Evolutionary conservation across 768 basidiomycete genomes (phyloP), one percentile per base, ranked within the genome.

Genomic region (Artomyces pyxidatus): DNA sequence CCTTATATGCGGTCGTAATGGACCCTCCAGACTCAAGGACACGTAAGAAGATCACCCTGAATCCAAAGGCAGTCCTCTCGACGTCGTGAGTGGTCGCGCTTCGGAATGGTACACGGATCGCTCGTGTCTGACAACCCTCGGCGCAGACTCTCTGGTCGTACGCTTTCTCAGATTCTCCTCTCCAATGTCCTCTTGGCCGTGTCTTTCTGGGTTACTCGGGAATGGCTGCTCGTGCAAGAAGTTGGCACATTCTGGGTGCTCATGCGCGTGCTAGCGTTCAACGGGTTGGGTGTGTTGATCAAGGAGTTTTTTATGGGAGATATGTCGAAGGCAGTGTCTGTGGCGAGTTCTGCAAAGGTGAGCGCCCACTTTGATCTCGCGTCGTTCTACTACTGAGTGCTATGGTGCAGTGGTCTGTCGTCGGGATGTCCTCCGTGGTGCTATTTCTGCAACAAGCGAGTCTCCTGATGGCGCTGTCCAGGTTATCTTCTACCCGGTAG

Each of bases 221-320:
- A 81, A 57, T 77, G 78, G 69, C 64, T 88, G 6, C 65, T 89
- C 41, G 70, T 77, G 16, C 74, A 75, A 32, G 81, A 86, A 61
- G 76, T 82, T 19, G 81, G 82, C 6, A 75, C 84, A 8, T 82
- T 88, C 59, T 89, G 86, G 88, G 71, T 87, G 12, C 70, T 84
- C 28, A 81, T 88, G 68, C 70, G 85, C 53, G 73, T 87, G 42
- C 68, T 89, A 45, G 83, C 82, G 3, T 78, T 80, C 55, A 83
- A 79, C n/a, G 83, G 77, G n/a, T 58, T 86, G 46, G 80, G 77
- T 17, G 73, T 78, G 37, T 55, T 85, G 39, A 64, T 77, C 17
- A 81, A 84, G 81, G 80, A 81, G 52, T 72, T 66, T 1, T 51
- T 69, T 42, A 79, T 77, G 0, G 76, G 77, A 4, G 73, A 80